Base-by-base conservation (phyloP, 2,329 filamentous ascomycete species). In the Colletotrichum falcatum region DNA sequence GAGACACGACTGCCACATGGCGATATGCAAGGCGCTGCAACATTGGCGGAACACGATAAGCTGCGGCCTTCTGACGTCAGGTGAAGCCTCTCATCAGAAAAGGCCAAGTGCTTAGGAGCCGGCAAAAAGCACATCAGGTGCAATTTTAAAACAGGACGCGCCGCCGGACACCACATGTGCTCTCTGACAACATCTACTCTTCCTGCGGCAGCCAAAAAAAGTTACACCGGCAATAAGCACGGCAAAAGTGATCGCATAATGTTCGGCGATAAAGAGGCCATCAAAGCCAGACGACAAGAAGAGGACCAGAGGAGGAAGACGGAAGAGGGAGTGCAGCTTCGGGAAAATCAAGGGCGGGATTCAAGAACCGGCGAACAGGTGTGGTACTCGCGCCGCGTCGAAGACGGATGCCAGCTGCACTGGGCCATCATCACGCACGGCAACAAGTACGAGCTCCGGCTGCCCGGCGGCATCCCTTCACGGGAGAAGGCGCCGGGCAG, bases 351-450 rank as follows among this genome's bases (percentile, higher is more conserved):
- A 20, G 60, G 20, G 1, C 33, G 44, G 23, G 60, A 62, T 26
- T 44, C 46, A 14, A 7, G 18, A 11, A 33, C 49, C 23, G 60
- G 60, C 60, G 60, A 62, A 12, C 60, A 53, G 30, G 60, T 62
- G 3, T 62, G 60, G 60, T 54, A 42, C 14, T 62, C 60, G 26
- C 60, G 60, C 3, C 60, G 37, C 12, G 48, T 62, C 26, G 60
- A 62, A 1, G 35, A 62, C 20, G 48, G 60, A n/a, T 54, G 48
- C 28, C 60, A 51, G 11, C 4, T 53, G 5, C 60, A 54, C 26
- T 62, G 48, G 60, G 48, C 35, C 18, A 44, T 62, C 33, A 53
- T 62, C 20, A 54, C 60, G 20, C 46, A 53, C 35, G 60, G 48
- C 46, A 51, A 12, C 8, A 62, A 54, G 4, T 54, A 62, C 48